phyloP scores from a whole-genome alignment of 371 early-diverging fungal genomes.

The Caulochytrium protostelioides region DNA sequence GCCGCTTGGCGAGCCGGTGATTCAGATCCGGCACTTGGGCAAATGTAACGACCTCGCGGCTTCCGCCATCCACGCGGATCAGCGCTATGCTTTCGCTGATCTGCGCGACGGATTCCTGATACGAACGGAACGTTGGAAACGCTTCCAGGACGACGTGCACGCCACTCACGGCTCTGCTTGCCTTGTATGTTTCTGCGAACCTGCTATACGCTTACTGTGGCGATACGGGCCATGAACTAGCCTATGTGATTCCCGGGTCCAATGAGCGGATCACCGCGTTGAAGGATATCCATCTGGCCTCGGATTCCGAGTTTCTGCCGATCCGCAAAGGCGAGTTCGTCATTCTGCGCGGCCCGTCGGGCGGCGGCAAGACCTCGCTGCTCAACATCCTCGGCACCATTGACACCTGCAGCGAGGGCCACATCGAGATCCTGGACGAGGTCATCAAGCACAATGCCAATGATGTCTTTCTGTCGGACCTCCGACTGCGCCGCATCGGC shows the following conservation, averaged over 20 bases:
- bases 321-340: slow-evolving; percentile 13
- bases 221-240: too few relatives aligned
- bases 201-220: too few relatives aligned
- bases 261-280: slow-evolving; percentile 7
- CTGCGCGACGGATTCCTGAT: too few relatives aligned
- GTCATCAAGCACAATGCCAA: slow-evolving; percentile 1
- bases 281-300: slow-evolving; percentile 7
- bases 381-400: slow-evolving; percentile 8
- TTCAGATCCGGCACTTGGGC: slow-evolving; percentile 4
- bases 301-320: slow-evolving; percentile 8
- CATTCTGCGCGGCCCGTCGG: slow-evolving; percentile 9
- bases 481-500: slow-evolving; percentile 11
- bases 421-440: slow-evolving; percentile 10
- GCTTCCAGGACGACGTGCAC: too few relatives aligned
- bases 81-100: too few relatives aligned
- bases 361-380: slow-evolving; percentile 7
- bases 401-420: neutral
- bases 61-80: neutral
- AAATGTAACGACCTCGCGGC: neutral
- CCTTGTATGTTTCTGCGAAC: too few relatives aligned
- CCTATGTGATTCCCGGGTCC: slow-evolving; percentile 6
- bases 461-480: slow-evolving; percentile 8
- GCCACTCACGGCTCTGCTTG: too few relatives aligned
- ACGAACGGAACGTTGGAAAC: too few relatives aligned
- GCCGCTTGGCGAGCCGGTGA: slow-evolving; percentile 9